These are phyloP conservation scores for Sarocladiaceae sp. DNA, from an alignment of 2,329 filamentous ascomycete species.

Conservation along the genomic window DNA sequence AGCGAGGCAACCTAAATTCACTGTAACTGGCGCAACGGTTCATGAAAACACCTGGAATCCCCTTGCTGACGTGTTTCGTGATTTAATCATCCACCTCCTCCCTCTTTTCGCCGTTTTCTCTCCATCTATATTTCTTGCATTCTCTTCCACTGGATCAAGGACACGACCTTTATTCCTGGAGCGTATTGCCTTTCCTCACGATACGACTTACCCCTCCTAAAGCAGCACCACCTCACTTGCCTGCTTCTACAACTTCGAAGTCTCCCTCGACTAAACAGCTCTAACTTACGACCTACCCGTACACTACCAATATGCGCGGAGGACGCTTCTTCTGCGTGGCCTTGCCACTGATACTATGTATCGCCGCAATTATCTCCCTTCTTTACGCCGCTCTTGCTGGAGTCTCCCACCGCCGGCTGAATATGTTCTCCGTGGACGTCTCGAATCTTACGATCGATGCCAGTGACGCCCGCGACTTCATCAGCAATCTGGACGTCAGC, in stretches of 20 bases:
- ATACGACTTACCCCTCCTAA: no score
- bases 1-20: not conserved
- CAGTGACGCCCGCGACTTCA: slow-evolving; percentile 17
- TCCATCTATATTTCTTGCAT: not conserved
- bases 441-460: slow-evolving; percentile 53
- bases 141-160: no score
- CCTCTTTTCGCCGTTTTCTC: not conserved
- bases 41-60: slow-evolving; percentile 6
- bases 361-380: slow-evolving; percentile 70
- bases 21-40: slow-evolving; percentile 2
- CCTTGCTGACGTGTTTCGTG: slow-evolving; percentile 1
- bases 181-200: no score
- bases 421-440: slow-evolving; percentile 58
- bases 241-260: not conserved
- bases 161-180: no score
- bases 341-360: slow-evolving; percentile 76
- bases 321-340: slow-evolving; percentile 84
- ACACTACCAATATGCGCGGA: slow-evolving; percentile 47
- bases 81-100: not conserved
- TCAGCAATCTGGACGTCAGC: slow-evolving; percentile 20
- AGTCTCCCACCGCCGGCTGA: slow-evolving; percentile 51
- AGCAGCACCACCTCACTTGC: no score
- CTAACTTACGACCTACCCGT: slow-evolving; percentile 6
- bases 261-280: not conserved
- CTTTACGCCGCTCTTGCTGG: slow-evolving; percentile 53